These are phyloP conservation scores for Evernia prunastri DNA, from an alignment of 495 filamentous ascomycete genomes.

Conservation along the genomic window DNA sequence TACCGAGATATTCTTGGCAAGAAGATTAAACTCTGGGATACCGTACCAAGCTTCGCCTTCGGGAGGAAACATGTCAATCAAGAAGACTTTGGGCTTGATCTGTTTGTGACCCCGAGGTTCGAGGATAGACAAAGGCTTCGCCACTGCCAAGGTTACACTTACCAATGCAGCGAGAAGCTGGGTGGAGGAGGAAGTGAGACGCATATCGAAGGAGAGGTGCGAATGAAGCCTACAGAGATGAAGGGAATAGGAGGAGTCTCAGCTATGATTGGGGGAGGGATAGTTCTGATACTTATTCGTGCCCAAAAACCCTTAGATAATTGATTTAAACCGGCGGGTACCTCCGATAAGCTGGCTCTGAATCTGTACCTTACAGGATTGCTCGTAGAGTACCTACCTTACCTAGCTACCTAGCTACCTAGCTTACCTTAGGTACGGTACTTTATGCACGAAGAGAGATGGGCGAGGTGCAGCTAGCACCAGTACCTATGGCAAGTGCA, in stretches of 20 bases:
- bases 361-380: slow-evolving; percentile 1
- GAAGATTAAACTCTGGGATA: slow-evolving; percentile 54
- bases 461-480: background rate
- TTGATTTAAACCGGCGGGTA: background rate
- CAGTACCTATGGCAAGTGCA: background rate
- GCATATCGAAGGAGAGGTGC: background rate
- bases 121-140: slow-evolving; percentile 12
- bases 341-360: background rate
- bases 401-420: too few species aligned
- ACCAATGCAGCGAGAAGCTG: slow-evolving; percentile 15
- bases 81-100: slow-evolving; percentile 55
- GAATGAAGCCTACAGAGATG: background rate
- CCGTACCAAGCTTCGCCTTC: slow-evolving; percentile 64
- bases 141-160: slow-evolving; percentile 1
- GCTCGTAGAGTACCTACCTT: background rate
- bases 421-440: too few species aligned
- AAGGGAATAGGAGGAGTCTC: background rate
- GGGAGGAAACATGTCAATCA: slow-evolving; percentile 64
- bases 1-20: slow-evolving; percentile 58
- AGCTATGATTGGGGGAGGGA: background rate
- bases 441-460: background rate
- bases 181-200: background rate
- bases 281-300: background rate
- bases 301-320: background rate
- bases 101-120: slow-evolving; percentile 12